A percentile compares a stretch with the other conserved stretches of the same genome.
Evolutionary conservation across 1,284 basidiomycete species (phyloP).

Genomic region (Cutaneotrichosporon mucoides): DNA sequence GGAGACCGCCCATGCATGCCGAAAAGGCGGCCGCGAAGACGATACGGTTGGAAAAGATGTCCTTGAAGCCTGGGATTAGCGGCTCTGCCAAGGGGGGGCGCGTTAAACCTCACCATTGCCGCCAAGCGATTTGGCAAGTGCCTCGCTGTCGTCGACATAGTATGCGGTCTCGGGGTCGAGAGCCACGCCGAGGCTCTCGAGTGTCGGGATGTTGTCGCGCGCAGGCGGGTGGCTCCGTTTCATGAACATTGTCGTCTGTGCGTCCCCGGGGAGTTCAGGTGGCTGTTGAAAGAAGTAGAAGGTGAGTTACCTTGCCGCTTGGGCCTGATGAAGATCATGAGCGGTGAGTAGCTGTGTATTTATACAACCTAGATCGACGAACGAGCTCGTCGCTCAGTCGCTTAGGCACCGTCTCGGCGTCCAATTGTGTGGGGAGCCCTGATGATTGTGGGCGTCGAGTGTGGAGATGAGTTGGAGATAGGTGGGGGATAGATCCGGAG

Average conservation of each 20-base stretch:
- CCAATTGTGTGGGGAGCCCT: no score
- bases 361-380: no score
- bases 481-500: no score
- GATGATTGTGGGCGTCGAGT: no score
- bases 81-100: no score
- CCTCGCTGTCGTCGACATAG: conserved; percentile 4
- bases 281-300: no score
- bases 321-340: no score
- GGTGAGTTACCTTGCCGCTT: no score
- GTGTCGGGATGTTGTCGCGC: conserved; percentile 5
- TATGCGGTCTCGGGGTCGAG: conserved; percentile 2
- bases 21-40: conserved; percentile 18
- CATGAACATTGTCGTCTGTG: not conserved
- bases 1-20: conserved; percentile 27
- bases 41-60: conserved; percentile 17
- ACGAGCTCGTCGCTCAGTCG: no score
- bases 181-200: conserved; percentile 2
- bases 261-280: not conserved
- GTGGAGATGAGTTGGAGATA: no score
- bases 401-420: no score
- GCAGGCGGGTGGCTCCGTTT: not conserved
- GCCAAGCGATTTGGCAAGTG: conserved; percentile 8
- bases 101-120: conserved; percentile 2
- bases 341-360: no score
- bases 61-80: conserved; percentile 15